A percentile compares a stretch with the other conserved stretches of the same genome.
phyloP scores from a whole-genome alignment of 306 rosid genomes.

The Trichosanthes cucumerina region DNA sequence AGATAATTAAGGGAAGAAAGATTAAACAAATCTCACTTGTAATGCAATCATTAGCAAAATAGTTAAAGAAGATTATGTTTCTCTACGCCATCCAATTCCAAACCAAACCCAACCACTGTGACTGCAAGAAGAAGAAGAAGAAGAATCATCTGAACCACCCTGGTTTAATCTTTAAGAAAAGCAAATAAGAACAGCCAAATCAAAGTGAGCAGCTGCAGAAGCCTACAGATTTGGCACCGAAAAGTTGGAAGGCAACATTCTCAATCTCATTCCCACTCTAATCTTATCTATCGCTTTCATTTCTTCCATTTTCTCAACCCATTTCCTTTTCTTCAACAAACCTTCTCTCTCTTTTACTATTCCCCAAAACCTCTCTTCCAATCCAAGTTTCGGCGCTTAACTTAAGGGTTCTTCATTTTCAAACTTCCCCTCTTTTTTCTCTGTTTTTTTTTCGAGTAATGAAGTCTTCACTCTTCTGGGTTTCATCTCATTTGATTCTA shows the following conservation, averaged over 20 bases:
- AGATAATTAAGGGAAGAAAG: neutral
- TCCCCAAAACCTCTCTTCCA: slow-evolving; percentile 5
- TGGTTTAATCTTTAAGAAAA: neutral
- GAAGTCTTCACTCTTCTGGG: neutral
- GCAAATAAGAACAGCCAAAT: neutral
- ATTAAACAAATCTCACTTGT: neutral
- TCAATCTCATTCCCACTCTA: neutral
- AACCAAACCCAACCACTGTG: neutral
- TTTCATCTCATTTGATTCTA: neutral
- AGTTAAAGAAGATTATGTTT: neutral
- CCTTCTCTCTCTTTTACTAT: neutral
- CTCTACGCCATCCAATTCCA: neutral
- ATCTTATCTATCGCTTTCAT: neutral
- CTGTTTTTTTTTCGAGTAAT: neutral
- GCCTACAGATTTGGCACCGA: neutral
- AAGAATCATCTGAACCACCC: neutral
- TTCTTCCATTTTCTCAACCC: neutral
- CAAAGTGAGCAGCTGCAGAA: neutral
- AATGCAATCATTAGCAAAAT: slow-evolving; percentile 3
- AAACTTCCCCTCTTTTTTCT: no score
- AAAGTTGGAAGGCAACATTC: neutral
- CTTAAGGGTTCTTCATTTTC: neutral
- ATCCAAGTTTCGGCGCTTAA: neutral
- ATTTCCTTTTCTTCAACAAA: neutral
- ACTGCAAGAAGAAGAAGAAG: neutral